Base-by-base conservation (phyloP, 2,329 filamentous ascomycete genomes). In the Alternaria gansuensis region DNA sequence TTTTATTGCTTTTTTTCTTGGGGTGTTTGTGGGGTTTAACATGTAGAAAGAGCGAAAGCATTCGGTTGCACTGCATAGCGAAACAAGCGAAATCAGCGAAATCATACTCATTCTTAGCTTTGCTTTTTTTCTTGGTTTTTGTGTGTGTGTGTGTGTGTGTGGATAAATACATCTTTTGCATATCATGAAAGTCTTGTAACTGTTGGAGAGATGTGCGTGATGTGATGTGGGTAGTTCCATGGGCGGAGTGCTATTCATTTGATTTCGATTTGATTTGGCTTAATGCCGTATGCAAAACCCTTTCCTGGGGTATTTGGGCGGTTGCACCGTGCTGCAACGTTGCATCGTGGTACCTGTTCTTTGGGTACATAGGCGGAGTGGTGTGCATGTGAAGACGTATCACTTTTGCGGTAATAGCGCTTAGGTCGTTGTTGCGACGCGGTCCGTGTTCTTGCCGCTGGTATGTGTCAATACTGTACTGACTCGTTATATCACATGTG, bases 61-160 rank as follows among this genome's bases (percentile, higher is more conserved):
- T 50, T 50, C 48, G 39, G 21, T 50, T 50, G 48, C 48, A 50
- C 48, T 48, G 44, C 44, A 48, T 48, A 48, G 44, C 44, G 44
- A 48, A 48, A 48, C 44, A 24, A 50, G 46, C 46, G 48, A 50
- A 50, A 50, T 50, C 48, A 50, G 46, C 46, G 48, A 50, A 50
- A 50, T 50, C 48, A 50, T 39, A 39, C 33, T 50, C 34, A 39
- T 50, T 39, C 14, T 39, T 29, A 39, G 23, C 48, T 50, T 17
- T 17, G 17, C 17, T 17, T 17, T 17, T 26, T 29, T 50, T 17
- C 21, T 40, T 13, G 37, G 21, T 17, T 17, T 17, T 17, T n/a
- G n/a, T n/a, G n/a, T n/a, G 17, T 17, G 17, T 17, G 17, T 17
- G 17, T 17, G 17, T 17, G 17, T 17, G 17, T 17, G 17, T 17